Evolutionary conservation across 768 basidiomycete genomes (phyloP), one percentile per base, ranked within the genome.

Genomic region (Roridomyces roridus): DNA sequence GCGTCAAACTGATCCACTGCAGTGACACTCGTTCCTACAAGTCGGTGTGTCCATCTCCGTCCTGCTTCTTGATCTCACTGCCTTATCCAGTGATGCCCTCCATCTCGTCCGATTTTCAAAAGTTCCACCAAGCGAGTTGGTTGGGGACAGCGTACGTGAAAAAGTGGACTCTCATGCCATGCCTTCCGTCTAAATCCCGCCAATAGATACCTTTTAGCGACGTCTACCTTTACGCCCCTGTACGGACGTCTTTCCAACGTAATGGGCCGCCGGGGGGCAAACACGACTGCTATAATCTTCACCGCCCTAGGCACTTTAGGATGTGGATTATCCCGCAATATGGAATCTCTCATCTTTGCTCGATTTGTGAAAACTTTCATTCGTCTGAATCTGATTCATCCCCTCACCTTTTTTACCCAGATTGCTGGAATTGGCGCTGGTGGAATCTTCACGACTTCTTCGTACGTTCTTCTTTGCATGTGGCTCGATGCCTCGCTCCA

Each of bases 231-330:
- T 62, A 92, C 90, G 2, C 91, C 90, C 0, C 76, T 93, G 6
- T 93, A 93, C 67, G 91, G 91, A 31, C 84, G 91, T 18, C 72
- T 93, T n/a, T 89, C 85, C 66, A 85, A 90, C 68, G 87, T 89
- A 12, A 68, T 92, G 70, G 91, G 91, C 10, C 78, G 91, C 23
- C 78, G 83, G 59, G 83, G 81, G 35, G 91, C 91, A 10, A 86
- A 85, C 62, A 87, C 85, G 52, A 74, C 76, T 0, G 91, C 89
- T 4, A 74, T 92, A 2, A 55, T 83, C 7, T 85, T 85, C 45
- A 80, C 86, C 3, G 81, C 74, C 18, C 51, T 88, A 3, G 92
- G 92, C 2, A 86, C 88, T 0, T 66, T 86, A 8, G 77, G 78
- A 7, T 92, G 91, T 59, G 91, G 89, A 0, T 66, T 90, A 17